Base-by-base conservation (phyloP, 192 early-diverging fungal species). In the Chytriomyces confervae region DNA sequence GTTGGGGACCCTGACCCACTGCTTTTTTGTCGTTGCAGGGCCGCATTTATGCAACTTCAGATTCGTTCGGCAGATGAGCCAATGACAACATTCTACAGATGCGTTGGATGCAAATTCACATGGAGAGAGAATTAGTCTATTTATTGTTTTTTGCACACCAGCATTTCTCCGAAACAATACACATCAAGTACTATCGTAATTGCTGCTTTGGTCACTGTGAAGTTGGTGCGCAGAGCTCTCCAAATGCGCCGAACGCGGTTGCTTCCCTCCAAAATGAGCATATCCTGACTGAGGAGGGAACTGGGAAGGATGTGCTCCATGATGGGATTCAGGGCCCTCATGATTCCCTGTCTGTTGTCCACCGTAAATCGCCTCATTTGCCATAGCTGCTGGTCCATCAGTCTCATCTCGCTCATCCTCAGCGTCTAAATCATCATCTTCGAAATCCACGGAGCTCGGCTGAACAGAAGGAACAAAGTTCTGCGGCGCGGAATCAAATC, bases 41-140 rank as follows among this genome's bases (percentile, higher is more conserved):
- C 77, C 11, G 36, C 50, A 11, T 98, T 91, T 80, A 91, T 95
- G 91, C 91, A 92, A 81, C 91, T 98, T 53, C 96, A 98, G 82
- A 96, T 93, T 53, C 91, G 96, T 47, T 95, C 94, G 11, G 95
- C 95, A 9, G 97, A 98, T 86, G 97, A 98, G 83, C 96, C 97
- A 18, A 94, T 92, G 89, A 94, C 95, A 13, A 92, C 91, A 18
- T 97, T 97, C 80, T 98, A 91, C 86, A 94, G 69, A 9, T 79
- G 77, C 49, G 44, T 65, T 6, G 49, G 45, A 5, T 79, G 77
- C 69, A 62, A 62, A 61, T 72, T 27, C 62, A 79, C 77, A 0
- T 79, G 77, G 77, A 36, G 77, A 3, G 77, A 79, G 50, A 79
- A 79, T 70, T 79, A 49, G 36, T 36, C 36, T 36, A 36, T 36